Base-by-base conservation (phyloP, 257 asterid species). In the Asclepias syriaca region DNA sequence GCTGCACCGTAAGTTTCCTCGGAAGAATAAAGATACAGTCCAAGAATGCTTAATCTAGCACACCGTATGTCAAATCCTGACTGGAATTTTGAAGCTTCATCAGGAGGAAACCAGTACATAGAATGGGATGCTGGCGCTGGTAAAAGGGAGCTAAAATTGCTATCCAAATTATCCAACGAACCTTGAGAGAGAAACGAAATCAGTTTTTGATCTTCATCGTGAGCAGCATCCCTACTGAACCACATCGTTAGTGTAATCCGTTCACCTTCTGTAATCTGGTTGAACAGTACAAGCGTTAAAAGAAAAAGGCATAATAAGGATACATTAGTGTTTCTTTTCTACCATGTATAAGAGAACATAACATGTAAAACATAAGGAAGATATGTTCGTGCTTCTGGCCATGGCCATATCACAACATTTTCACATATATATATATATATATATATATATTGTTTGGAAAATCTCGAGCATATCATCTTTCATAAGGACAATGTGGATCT, bases 51-150 rank as follows among this genome's bases (percentile, higher is more conserved):
- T 76, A 93, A 81, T 81, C 97, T 88, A 78, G 91, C 96, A 71
- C 66, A 81, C 59, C 98, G 87, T 69, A 91, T 84, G 72, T 91
- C 90, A 75, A 91, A 91, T 72, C 97, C 97, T n/a, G 86, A 83
- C 73, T 45, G 79, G 79, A 85, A 85, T 55, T 69, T 81, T 8
- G 87, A 88, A 67, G 91, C 91, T 85, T 88, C 86, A 68, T 87
- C 88, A 0, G 97, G 96, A 67, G 97, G 98, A 81, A 88, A 91
- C 98, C 96, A 91, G 80, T 91, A 89, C 98, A 93, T 93, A 70
- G 85, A 84, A 48, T 71, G 82, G 66, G 97, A 82, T 66, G 87
- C 96, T 24, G 85, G 90, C 39, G 65, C 4, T 7, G 97, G 97
- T 71, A 84, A 61, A 77, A 75, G 75, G 3, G 87, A 76, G 63